A percentile compares a stretch with the other conserved stretches of the same genome.
Conservation (phyloP, 306 rosid species). For the Arachis stenosperma region DNA sequence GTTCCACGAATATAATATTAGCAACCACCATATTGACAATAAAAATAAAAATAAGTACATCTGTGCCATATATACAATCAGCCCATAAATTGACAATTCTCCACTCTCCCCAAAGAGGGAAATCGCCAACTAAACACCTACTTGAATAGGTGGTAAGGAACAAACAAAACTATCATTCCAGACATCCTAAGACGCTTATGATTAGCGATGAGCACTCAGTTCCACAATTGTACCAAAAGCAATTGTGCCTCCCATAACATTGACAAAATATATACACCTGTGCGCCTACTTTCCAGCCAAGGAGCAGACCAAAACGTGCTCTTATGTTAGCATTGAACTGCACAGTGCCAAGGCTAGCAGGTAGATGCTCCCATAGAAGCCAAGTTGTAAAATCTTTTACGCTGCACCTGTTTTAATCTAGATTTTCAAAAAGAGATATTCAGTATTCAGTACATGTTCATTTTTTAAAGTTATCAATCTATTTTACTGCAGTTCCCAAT, state of each 20-base stretch:
- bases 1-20: slow-evolving; percentile 14
- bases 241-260: slow-evolving; percentile 28
- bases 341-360: slow-evolving; percentile 45
- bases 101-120: neutral
- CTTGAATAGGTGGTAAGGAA: slow-evolving; percentile 18
- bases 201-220: slow-evolving; percentile 23
- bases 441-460: slow-evolving; percentile 9
- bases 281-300: slow-evolving; percentile 33
- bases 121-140: slow-evolving; percentile 24
- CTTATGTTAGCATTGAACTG: slow-evolving; percentile 38
- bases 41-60: neutral
- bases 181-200: slow-evolving; percentile 32
- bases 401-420: slow-evolving; percentile 38
- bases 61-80: slow-evolving; percentile 19
- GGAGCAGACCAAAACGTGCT: slow-evolving; percentile 34
- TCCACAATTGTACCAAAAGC: slow-evolving; percentile 29
- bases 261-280: slow-evolving; percentile 42
- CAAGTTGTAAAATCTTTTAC: slow-evolving; percentile 19
- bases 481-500: slow-evolving; percentile 2
- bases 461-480: neutral
- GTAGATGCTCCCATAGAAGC: slow-evolving; percentile 33
- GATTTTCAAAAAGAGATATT: slow-evolving; percentile 6
- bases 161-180: slow-evolving; percentile 22
- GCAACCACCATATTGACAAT: slow-evolving; percentile 25
- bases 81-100: slow-evolving; percentile 30